These are phyloP conservation scores for Coemansia sp. DNA, from an alignment of 192 early-diverging fungal genomes.

Conservation along the genomic window DNA sequence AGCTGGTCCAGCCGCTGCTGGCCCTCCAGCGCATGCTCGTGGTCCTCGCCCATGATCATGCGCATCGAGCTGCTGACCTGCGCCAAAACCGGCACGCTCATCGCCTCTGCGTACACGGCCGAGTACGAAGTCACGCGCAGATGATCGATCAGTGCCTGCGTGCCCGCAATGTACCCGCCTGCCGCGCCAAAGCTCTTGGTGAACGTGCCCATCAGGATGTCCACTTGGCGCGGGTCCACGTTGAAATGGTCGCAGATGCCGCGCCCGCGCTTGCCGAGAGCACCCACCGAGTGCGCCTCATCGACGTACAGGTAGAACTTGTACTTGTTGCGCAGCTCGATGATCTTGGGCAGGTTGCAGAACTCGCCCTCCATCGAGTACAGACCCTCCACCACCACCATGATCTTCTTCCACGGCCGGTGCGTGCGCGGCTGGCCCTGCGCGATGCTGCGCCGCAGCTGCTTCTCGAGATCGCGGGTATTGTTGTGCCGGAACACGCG, in stretches of 20 bases:
- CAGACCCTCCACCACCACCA: constrained; percentile 93
- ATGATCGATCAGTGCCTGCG: constrained; percentile 73
- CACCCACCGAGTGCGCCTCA: constrained; percentile 97
- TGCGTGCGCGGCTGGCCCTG: constrained; percentile 98
- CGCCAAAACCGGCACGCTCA: constrained; percentile 79
- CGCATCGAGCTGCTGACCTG: constrained; percentile 88
- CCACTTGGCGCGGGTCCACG: constrained; percentile 84
- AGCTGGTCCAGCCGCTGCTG: constrained; percentile 80
- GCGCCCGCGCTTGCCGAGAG: constrained; percentile 88
- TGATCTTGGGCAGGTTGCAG: constrained; percentile 81
- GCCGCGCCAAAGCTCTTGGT: constrained; percentile 98
- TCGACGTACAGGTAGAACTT: constrained; percentile 97
- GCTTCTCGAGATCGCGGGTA: constrained; percentile 69
- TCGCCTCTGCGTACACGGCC: constrained; percentile 87
- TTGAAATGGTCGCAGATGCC: constrained; percentile 97
- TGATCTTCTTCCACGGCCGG: constrained; percentile 98
- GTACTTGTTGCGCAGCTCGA: constrained; percentile 87
- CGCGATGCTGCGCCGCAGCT: constrained; percentile 83
- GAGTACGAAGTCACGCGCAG: constrained; percentile 78
- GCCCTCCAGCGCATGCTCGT: constrained; percentile 75
- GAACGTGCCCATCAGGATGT: constrained; percentile 97
- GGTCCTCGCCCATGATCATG: constrained; percentile 91
- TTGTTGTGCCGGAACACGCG: constrained; percentile 96
- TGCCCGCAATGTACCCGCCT: constrained; percentile 90
- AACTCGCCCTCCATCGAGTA: constrained; percentile 99